A percentile compares a stretch with the other conserved stretches of the same genome.
Evolutionary conservation across 1,139 yeast species (phyloP).

Genomic region (Saccharomycopsis hybrid): DNA sequence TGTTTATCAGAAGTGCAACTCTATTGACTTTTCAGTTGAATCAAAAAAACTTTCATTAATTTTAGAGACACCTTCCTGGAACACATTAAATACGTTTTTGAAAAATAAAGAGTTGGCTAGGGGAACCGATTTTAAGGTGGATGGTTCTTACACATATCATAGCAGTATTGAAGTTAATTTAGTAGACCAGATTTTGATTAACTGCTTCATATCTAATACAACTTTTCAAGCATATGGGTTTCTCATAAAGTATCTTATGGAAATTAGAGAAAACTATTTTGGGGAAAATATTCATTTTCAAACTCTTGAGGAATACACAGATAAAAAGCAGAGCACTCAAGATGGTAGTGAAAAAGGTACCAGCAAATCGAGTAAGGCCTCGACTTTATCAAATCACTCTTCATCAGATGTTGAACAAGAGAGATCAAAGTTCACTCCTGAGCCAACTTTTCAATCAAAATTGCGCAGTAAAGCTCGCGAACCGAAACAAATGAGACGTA

Average conservation of each 20-base stretch:
- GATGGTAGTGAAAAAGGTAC: background rate
- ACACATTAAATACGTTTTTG: conserved; percentile 70
- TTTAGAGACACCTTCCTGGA: conserved; percentile 87
- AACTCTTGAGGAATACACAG: conserved; percentile 74
- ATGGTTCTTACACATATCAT: conserved; percentile 63
- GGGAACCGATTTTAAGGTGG: conserved; percentile 52
- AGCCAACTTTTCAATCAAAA: conserved; percentile 10
- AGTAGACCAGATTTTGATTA: conserved; percentile 62
- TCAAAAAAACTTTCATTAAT: conserved; percentile 60
- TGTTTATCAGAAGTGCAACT: conserved; percentile 50
- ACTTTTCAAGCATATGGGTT: conserved; percentile 75
- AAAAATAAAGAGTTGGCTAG: conserved; percentile 57
- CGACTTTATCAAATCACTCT: too few species aligned
- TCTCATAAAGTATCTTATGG: conserved; percentile 65
- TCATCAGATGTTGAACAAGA: too few species aligned
- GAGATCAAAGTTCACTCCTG: conserved; percentile 25
- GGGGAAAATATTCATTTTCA: conserved; percentile 81
- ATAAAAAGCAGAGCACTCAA: conserved; percentile 2
- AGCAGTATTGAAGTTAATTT: conserved; percentile 55
- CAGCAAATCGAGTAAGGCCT: background rate
- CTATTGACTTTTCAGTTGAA: conserved; percentile 44
- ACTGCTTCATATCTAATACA: conserved; percentile 59
- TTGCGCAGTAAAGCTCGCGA: conserved; percentile 3
- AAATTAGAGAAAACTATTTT: conserved; percentile 81
- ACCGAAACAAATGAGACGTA: conserved; percentile 35